Evolutionary conservation across 495 filamentous ascomycete species (phyloP), one percentile per base, ranked within the genome.

Genomic region (Xylaria cubensis): DNA sequence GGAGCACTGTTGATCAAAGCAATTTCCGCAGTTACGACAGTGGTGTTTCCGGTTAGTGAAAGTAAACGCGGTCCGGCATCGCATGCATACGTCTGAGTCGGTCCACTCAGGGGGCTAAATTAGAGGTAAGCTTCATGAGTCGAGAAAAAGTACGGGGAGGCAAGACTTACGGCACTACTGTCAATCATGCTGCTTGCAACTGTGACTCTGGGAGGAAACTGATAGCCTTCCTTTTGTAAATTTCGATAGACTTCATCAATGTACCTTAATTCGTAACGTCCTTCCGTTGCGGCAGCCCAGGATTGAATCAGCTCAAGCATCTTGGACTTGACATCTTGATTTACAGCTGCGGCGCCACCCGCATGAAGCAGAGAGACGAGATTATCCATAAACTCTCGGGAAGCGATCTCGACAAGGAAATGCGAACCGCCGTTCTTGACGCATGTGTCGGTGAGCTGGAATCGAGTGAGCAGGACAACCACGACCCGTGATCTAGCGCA

Each of bases 21-120:
- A 96, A 79, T 95, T 97, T 29, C 96, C 96, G 76, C 96, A 99
- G 77, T 99, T 99, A 56, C 96, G 90, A 76, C 96, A 99, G 80
- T 99, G 96, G 76, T 99, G 96, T 75, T 98, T 99, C 76, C 96
- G 90, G 79, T 99, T 99, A 70, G 94, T 98, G 78, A 98, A 98
- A 44, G 93, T 97, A 77, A 99, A 99, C 7, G 94, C 80, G 29
- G 95, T 97, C 70, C 96, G 90, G 76, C 96, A 99, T 79, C 96
- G 90, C 96, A 99, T 98, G 77, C 96, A 99, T 32, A 99, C 96
- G 75, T 99, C 96, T 1, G 95, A 97, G 81, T 99, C 97, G 41
- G 91, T 91, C 96, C 96, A 99, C 80, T 98, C 96, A 4, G 96
- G 96, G 4, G 96, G 96, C 95, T 97, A 74, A 62, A 34, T 24